Conservation (phyloP, 2,329 filamentous ascomycete genomes). For the Aplosporella prunicola region DNA sequence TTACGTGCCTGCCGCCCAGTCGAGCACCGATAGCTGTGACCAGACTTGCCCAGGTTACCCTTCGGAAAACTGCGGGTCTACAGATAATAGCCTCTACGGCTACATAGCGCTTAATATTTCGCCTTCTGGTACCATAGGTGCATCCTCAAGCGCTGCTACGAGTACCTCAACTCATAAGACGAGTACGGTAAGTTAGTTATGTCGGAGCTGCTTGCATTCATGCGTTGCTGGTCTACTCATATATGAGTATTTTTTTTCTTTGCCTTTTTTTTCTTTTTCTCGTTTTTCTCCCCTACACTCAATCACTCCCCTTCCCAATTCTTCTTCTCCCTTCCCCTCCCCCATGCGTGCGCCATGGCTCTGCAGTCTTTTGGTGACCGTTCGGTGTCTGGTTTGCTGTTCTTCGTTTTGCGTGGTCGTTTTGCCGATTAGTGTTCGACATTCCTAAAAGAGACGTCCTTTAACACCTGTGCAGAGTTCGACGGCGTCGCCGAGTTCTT, state of each 20-base stretch:
- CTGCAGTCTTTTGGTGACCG: no score
- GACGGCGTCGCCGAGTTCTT: constrained; percentile 23
- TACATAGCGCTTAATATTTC: constrained; percentile 46
- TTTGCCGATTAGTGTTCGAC: no score
- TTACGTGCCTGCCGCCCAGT: constrained; percentile 45
- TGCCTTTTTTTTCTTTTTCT: constrained; percentile 2
- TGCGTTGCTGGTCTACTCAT: not conserved
- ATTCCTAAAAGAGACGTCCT: constrained; percentile 14
- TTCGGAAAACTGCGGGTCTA: constrained; percentile 55
- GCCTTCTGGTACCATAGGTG: constrained; percentile 50
- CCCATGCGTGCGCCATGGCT: constrained; percentile 9
- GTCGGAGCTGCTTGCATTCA: not conserved
- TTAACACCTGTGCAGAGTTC: constrained; percentile 26
- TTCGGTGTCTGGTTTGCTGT: no score
- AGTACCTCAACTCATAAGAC: constrained; percentile 2
- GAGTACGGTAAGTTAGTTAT: constrained; percentile 9
- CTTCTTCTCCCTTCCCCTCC: not conserved
- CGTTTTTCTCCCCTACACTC: constrained; percentile 1
- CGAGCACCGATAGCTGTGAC: constrained; percentile 42
- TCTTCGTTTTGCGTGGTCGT: constrained; percentile 7
- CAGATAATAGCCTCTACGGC: constrained; percentile 45
- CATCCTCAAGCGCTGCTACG: constrained; percentile 18
- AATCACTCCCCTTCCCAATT: constrained; percentile 1
- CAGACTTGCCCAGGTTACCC: constrained; percentile 59
- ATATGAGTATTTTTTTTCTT: not conserved